Conservation (phyloP, 2,329 filamentous ascomycete genomes). For the Fusarium virguliforme region DNA sequence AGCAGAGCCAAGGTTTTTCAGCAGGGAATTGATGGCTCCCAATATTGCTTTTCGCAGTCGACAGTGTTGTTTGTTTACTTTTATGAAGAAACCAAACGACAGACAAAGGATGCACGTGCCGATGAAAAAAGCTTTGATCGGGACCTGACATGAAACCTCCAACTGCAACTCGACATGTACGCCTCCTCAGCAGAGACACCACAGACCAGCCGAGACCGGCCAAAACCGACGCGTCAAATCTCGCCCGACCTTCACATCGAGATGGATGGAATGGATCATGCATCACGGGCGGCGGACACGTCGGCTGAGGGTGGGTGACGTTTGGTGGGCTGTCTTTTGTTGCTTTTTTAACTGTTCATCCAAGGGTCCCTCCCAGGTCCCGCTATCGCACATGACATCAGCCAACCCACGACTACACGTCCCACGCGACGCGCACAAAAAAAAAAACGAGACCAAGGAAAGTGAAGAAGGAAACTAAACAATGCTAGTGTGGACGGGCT, state of each 20-base stretch:
- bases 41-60: background rate
- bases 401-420: conserved; percentile 15
- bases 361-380: conserved; percentile 28
- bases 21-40: background rate
- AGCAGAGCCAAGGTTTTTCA: background rate
- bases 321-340: conserved; percentile 11
- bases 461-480: background rate
- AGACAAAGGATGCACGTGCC: background rate
- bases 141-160: conserved; percentile 6
- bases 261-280: conserved; percentile 27
- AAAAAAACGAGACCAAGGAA: background rate
- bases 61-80: background rate
- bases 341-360: conserved; percentile 15
- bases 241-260: background rate
- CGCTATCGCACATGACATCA: conserved; percentile 45
- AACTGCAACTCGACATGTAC: conserved; percentile 4
- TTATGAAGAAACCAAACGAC: background rate
- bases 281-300: conserved; percentile 22
- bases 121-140: conserved; percentile 6
- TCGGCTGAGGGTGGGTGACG: conserved; percentile 27
- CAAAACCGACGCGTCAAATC: conserved; percentile 29
- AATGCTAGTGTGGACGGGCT: conserved; percentile 20
- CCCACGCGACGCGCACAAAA: conserved; percentile 31
- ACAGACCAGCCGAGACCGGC: background rate
- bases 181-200: conserved; percentile 5